A percentile compares a stretch with the other conserved stretches of the same genome.
phyloP scores from a whole-genome alignment of 139 green algal species.

The Chlamydomonas applanata region DNA sequence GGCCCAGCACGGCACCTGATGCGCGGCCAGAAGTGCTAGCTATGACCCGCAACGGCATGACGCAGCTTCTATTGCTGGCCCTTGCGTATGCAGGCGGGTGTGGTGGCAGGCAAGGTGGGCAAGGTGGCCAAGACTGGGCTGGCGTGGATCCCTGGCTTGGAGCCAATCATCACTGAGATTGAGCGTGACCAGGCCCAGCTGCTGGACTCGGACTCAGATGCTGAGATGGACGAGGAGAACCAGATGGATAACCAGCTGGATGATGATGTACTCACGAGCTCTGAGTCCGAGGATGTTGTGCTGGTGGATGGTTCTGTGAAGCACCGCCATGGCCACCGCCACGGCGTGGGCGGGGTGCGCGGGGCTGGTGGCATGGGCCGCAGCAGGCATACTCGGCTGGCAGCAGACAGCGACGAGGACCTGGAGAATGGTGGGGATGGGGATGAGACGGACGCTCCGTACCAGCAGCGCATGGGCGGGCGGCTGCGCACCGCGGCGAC shows the following conservation, averaged over 20 bases:
- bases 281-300: neutral
- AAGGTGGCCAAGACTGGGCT: neutral
- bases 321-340: neutral
- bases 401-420: neutral
- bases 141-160: slow-evolving; percentile 23
- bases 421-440: neutral
- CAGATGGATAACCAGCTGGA: slow-evolving; percentile 17
- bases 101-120: neutral
- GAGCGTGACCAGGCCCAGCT: slow-evolving; percentile 47
- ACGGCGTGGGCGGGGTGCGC: neutral
- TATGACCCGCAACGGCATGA: neutral
- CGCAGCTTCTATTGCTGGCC: slow-evolving; percentile 3
- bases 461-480: too few species aligned
- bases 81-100: neutral
- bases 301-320: neutral
- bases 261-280: slow-evolving; percentile 8
- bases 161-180: slow-evolving; percentile 26
- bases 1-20: slow-evolving; percentile 11
- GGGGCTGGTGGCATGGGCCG: neutral
- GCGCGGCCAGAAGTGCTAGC: too few species aligned
- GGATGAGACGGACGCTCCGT: neutral
- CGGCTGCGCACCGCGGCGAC: too few species aligned
- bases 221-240: slow-evolving; percentile 17
- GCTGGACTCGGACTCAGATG: slow-evolving; percentile 40
- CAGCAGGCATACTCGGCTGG: neutral